Base-by-base conservation (phyloP, 2,329 filamentous ascomycete species). In the Fusarium pseudoanthophilum region DNA sequence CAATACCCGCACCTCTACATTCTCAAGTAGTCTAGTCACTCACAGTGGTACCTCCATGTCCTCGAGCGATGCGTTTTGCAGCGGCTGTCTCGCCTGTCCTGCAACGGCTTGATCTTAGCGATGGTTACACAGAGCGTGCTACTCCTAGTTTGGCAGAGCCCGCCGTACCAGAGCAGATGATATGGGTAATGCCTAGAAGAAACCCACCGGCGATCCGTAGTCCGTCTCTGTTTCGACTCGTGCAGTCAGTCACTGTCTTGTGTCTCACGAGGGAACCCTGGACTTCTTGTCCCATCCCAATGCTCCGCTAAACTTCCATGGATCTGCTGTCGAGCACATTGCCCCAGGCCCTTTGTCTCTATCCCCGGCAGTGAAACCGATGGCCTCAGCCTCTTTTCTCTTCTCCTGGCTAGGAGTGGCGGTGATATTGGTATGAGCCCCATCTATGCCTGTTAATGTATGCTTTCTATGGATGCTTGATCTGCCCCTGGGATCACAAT, bases 71-170 rank as follows among this genome's bases (percentile, higher is more conserved):
- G 39, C 40, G 32, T 59, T 68, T 64, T 72, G 61, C 32, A 71
- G 70, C 60, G 70, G 66, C 66, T 73, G 71, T 67, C 63, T 62
- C 67, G 71, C 55, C 67, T 62, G 60, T 61, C 49, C 26, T 46
- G 66, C 36, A 66, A n/a, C 52, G 56, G 39, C 46, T 52, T 60
- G 55, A 56, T 74, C 62, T 61, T 68, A 68, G 61, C 57, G 55
- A 64, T 71, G 57, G 75, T 66, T 72, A 74, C 75, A 77, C 75
- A 74, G 63, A 73, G 63, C 64, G 63, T 74, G 60, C 74, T 75
- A 76, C 73, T 71, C 73, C 73, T 39, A 68, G 64, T 72, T 63
- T 65, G 70, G 73, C 49, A 65, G 60, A 72, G 45, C 57, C 62
- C 42, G 66, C 45, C 59, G 64, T 71, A 46, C 49, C 60, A 71